These are phyloP conservation scores for Penicillium sp. DNA, from an alignment of 2,329 filamentous ascomycete genomes.

Conservation along the genomic window DNA sequence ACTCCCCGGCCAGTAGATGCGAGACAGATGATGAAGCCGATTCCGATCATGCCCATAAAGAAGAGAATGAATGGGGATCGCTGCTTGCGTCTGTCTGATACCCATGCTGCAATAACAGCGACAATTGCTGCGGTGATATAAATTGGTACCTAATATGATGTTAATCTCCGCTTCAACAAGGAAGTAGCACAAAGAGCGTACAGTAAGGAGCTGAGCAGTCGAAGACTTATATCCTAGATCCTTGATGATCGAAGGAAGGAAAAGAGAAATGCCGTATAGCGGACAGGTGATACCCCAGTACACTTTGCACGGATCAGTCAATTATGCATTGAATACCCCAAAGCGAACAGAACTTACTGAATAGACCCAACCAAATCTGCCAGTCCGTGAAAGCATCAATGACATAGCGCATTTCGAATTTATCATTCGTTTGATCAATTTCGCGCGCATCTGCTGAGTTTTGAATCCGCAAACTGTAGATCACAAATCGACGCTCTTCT, in stretches of 20 bases:
- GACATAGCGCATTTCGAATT: slow-evolving; percentile 43
- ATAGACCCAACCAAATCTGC: slow-evolving; percentile 43
- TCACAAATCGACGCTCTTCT: slow-evolving; percentile 42
- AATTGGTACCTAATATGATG: slow-evolving; percentile 32
- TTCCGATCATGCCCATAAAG: slow-evolving; percentile 54
- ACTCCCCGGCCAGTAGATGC: slow-evolving; percentile 34
- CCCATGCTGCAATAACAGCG: slow-evolving; percentile 49
- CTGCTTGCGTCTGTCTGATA: slow-evolving; percentile 58
- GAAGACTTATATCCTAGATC: slow-evolving; percentile 43
- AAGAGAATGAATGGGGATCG: slow-evolving; percentile 57
- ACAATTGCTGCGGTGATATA: slow-evolving; percentile 43
- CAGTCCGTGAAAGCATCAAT: slow-evolving; percentile 43
- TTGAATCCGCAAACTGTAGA: slow-evolving; percentile 41
- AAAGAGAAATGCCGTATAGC: slow-evolving; percentile 44
- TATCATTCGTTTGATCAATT: slow-evolving; percentile 30
- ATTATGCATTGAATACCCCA: slow-evolving; percentile 3
- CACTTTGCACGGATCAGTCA: slow-evolving; percentile 25
- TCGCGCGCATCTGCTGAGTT: slow-evolving; percentile 28
- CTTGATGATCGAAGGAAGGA: slow-evolving; percentile 45
- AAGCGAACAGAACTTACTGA: slow-evolving; percentile 30
- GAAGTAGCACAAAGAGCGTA: slow-evolving; percentile 5
- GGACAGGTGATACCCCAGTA: slow-evolving; percentile 47
- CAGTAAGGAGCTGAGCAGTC: slow-evolving; percentile 43
- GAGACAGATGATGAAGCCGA: slow-evolving; percentile 58
- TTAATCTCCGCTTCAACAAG: not conserved